Evolutionary conservation across 345 rosid species (phyloP).

Genomic region (Raphanus sativus): DNA sequence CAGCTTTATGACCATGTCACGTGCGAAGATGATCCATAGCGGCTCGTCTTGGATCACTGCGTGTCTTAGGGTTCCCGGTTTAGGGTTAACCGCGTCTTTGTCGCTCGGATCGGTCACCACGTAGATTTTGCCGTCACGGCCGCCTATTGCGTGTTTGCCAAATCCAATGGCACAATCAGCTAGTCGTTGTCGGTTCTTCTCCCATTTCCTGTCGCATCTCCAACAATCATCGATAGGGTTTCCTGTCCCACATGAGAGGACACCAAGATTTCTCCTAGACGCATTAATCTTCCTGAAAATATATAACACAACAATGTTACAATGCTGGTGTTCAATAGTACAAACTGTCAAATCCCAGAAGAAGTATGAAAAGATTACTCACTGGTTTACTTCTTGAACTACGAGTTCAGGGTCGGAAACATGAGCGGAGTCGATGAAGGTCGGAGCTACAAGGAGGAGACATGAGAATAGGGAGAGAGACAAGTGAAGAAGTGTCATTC

Average conservation of each 20-base stretch:
- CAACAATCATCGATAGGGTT: constrained; percentile 72
- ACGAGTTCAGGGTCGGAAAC: constrained; percentile 55
- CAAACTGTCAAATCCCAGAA: not conserved
- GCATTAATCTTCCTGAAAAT: constrained; percentile 53
- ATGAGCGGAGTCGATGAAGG: constrained; percentile 45
- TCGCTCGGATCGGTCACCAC: constrained; percentile 52
- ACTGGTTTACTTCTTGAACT: constrained; percentile 59
- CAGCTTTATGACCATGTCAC: constrained; percentile 61
- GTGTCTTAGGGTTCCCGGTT: constrained; percentile 61
- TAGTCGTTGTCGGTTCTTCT: constrained; percentile 51
- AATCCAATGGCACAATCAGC: constrained; percentile 66
- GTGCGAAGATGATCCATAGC: constrained; percentile 57
- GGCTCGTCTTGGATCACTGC: constrained; percentile 63
- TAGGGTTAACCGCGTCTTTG: constrained; percentile 55
- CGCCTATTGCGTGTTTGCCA: constrained; percentile 68
- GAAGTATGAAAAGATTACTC: not conserved
- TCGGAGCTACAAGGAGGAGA: constrained; percentile 43
- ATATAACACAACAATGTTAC: constrained; percentile 2
- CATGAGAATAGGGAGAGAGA: constrained; percentile 50
- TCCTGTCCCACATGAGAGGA: constrained; percentile 61
- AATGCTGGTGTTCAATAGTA: constrained; percentile 4
- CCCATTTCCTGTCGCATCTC: constrained; percentile 64
- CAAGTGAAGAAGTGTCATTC: constrained; percentile 36
- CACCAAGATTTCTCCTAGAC: constrained; percentile 61
- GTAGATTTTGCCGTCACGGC: constrained; percentile 59